phyloP scores from a whole-genome alignment of 805 yeast species.

The Cyberlindnera mississippiensis region DNA sequence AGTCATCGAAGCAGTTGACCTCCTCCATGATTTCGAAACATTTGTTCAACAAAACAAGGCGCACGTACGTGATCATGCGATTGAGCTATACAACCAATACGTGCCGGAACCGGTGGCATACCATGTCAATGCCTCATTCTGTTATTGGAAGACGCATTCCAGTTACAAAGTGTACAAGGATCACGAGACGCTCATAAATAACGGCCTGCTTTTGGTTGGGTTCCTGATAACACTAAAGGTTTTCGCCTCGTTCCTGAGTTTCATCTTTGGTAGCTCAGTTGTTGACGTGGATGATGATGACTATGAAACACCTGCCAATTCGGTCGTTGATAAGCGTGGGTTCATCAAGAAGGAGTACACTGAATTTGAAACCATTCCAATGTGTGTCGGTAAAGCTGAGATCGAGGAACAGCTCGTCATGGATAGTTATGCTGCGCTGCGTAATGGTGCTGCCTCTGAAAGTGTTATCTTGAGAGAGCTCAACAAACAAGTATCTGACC shows the following conservation, averaged over 20 bases:
- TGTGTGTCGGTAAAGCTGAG: conserved; percentile 14
- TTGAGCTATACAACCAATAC: conserved; percentile 8
- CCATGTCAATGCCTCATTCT: conserved; percentile 1
- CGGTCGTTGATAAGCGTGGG: conserved; percentile 1
- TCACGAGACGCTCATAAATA: conserved; percentile 3
- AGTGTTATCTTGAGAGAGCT: conserved; percentile 7
- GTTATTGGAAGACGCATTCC: conserved; percentile 7
- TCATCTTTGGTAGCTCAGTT: not conserved
- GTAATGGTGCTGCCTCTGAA: not conserved
- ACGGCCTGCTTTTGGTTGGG: conserved; percentile 2
- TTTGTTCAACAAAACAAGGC: conserved; percentile 6
- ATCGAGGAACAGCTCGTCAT: conserved; percentile 11
- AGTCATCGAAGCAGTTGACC: conserved; percentile 1
- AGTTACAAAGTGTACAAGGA: conserved; percentile 12
- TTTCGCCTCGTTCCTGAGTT: conserved; percentile 1
- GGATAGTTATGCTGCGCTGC: conserved; percentile 4
- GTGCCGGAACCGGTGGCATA: conserved; percentile 4
- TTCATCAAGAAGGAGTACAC: conserved; percentile 4
- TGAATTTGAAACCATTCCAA: conserved; percentile 14
- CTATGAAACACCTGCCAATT: not conserved
- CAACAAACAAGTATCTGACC: conserved; percentile 1
- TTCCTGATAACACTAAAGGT: conserved; percentile 2
- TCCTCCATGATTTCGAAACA: conserved; percentile 10
- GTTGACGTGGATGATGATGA: not conserved
- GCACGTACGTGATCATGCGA: not conserved